phyloP scores from a whole-genome alignment of 2,329 filamentous ascomycete genomes.

The Xylariaceae sp. region DNA sequence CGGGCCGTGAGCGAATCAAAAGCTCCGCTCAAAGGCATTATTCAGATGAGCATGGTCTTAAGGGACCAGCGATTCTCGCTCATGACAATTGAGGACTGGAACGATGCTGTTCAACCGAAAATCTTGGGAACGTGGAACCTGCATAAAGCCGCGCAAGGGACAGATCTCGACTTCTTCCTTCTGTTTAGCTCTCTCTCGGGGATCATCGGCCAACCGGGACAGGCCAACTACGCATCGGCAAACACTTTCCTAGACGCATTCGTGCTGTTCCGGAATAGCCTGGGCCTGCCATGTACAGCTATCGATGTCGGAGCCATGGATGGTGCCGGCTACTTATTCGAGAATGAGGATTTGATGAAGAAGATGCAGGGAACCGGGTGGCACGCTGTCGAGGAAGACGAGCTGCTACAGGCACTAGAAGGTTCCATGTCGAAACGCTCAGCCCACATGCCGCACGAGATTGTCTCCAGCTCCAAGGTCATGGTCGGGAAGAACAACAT shows the following conservation, averaged over 20 bases:
- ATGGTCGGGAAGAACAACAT: conserved; percentile 7
- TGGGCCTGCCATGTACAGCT: neutral
- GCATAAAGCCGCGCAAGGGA: neutral
- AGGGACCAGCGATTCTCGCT: conserved; percentile 18
- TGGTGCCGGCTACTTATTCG: neutral
- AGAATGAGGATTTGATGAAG: neutral
- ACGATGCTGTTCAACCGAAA: conserved; percentile 12
- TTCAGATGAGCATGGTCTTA: neutral
- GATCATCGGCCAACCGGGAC: conserved; percentile 4
- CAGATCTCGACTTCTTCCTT: conserved; percentile 22
- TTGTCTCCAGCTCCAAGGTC: neutral
- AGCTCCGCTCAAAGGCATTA: neutral
- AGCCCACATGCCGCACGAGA: neutral
- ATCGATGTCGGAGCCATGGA: conserved; percentile 10
- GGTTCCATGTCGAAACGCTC: neutral
- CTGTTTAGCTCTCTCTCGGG: conserved; percentile 14
- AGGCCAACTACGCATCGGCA: conserved; percentile 19
- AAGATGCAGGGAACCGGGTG: neutral
- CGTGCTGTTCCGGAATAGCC: conserved; percentile 5
- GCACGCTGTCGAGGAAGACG: neutral
- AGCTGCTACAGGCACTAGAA: neutral
- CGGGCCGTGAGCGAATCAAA: neutral
- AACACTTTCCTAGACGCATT: conserved; percentile 18
- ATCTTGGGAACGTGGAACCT: conserved; percentile 20
- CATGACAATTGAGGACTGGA: conserved; percentile 20